These are phyloP conservation scores for Dryadomyces quercivorus DNA, from an alignment of 2,329 filamentous ascomycete species.

Conservation along the genomic window DNA sequence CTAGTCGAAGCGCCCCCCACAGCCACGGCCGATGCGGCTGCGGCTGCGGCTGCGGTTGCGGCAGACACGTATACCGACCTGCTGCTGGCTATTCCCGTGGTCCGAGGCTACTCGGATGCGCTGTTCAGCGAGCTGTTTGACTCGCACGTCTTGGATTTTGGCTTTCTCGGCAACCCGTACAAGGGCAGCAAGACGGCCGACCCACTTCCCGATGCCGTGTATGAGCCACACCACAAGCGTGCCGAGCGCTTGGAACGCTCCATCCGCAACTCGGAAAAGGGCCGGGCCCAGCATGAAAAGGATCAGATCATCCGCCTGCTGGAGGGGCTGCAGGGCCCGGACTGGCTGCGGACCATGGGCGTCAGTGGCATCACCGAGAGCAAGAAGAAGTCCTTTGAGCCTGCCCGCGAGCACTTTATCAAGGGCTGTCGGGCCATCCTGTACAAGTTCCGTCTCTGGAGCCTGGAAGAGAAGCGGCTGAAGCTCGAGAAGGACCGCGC, in stretches of 20 bases:
- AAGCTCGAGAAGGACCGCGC: slow-evolving; percentile 64
- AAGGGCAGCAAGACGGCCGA: slow-evolving; percentile 34
- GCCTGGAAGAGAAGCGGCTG: slow-evolving; percentile 74
- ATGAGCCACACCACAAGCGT: slow-evolving; percentile 41
- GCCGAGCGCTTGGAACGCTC: slow-evolving; percentile 49
- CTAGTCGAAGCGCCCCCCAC: slow-evolving; percentile 43
- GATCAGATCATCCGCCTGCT: slow-evolving; percentile 55
- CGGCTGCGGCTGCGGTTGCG: slow-evolving; percentile 9
- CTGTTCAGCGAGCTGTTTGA: slow-evolving; percentile 45
- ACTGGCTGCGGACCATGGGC: slow-evolving; percentile 89
- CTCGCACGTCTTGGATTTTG: slow-evolving; percentile 43
- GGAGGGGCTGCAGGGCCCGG: slow-evolving; percentile 75
- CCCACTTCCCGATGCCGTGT: slow-evolving; percentile 43
- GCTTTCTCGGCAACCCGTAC: slow-evolving; percentile 35
- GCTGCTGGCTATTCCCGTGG: slow-evolving; percentile 19
- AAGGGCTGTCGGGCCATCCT: slow-evolving; percentile 69
- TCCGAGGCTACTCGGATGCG: slow-evolving; percentile 42
- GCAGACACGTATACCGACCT: slow-evolving; percentile 11
- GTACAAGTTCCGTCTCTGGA: slow-evolving; percentile 81
- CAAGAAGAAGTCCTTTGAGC: slow-evolving; percentile 76
- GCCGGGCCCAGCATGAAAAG: slow-evolving; percentile 53
- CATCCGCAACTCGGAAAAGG: slow-evolving; percentile 52
- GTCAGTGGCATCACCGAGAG: slow-evolving; percentile 75
- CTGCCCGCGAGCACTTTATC: slow-evolving; percentile 75
- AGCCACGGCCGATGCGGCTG: slow-evolving; percentile 7